Evolutionary conservation across 805 yeast genomes (phyloP).

Genomic region (Saturnispora galanensis): DNA sequence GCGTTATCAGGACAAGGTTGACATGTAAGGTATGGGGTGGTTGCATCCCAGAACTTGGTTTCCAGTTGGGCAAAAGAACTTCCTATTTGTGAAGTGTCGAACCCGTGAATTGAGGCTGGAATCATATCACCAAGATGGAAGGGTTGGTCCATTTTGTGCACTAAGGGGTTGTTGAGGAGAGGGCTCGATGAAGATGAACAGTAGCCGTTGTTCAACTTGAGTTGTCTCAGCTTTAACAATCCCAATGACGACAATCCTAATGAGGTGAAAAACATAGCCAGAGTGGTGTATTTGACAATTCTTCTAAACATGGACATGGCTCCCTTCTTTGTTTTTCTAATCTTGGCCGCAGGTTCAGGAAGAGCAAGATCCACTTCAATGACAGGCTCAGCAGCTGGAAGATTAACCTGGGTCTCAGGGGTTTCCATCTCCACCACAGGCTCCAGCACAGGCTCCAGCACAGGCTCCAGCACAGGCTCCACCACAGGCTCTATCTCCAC

Average conservation of each 20-base stretch:
- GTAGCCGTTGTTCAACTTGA: constrained; percentile 54
- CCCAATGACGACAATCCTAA: not conserved
- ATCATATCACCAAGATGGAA: not conserved
- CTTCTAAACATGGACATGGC: not conserved
- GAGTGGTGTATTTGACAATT: not conserved
- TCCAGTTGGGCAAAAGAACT: constrained; percentile 32
- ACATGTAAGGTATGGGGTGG: constrained; percentile 32
- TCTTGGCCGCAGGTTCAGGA: constrained; percentile 3
- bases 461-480: too few species aligned
- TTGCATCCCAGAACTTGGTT: constrained; percentile 37
- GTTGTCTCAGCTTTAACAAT: constrained; percentile 52
- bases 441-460: too few species aligned
- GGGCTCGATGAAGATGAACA: constrained; percentile 39
- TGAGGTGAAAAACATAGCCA: not conserved
- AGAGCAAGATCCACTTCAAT: constrained; percentile 12
- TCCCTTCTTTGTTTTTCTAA: not conserved
- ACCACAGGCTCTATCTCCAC: too few species aligned
- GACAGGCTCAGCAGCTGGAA: constrained; percentile 19
- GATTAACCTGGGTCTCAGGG: constrained; percentile 11
- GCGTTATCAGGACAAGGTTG: constrained; percentile 76
- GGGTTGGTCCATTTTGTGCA: not conserved
- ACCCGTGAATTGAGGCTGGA: not conserved
- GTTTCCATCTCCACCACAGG: too few species aligned
- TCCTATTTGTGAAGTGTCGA: constrained; percentile 6
- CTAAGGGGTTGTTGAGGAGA: not conserved